Percentiles rank a stretch among this genome's conserved stretches.
Evolutionary conservation across 805 yeast genomes (phyloP).

Genomic region (Ogataea angusta): DNA sequence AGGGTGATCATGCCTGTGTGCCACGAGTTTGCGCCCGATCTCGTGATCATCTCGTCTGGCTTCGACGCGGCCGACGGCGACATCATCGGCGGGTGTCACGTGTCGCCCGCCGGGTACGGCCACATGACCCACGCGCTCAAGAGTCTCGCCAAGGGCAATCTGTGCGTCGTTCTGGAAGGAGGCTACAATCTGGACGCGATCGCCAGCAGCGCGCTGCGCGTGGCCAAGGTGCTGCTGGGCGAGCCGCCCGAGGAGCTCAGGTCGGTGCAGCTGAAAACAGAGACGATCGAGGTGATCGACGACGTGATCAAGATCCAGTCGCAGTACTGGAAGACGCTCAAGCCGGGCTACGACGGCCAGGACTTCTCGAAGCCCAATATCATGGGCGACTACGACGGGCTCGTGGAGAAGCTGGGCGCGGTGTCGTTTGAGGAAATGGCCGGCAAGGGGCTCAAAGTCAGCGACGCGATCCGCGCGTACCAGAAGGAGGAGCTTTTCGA

Average conservation of each 20-base stretch:
- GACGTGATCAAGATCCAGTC: constrained; percentile 80
- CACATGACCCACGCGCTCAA: constrained; percentile 93
- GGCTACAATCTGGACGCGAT: constrained; percentile 94
- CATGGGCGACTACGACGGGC: constrained; percentile 32
- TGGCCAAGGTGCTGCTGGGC: constrained; percentile 85
- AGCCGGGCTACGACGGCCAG: constrained; percentile 54
- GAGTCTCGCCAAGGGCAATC: constrained; percentile 80
- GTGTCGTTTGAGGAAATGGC: constrained; percentile 35
- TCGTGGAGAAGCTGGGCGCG: constrained; percentile 40
- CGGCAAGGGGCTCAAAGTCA: constrained; percentile 48
- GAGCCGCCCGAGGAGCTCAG: constrained; percentile 88
- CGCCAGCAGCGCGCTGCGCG: constrained; percentile 86
- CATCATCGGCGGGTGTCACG: constrained; percentile 93
- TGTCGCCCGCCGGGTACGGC: constrained; percentile 93
- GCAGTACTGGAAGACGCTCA: constrained; percentile 81
- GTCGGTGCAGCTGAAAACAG: constrained; percentile 63
- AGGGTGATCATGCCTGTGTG: constrained; percentile 85
- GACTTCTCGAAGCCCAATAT: constrained; percentile 30
- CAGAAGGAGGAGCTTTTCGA: constrained; percentile 59
- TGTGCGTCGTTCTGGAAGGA: constrained; percentile 91
- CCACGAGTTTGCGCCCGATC: constrained; percentile 86
- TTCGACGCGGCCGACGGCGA: constrained; percentile 99
- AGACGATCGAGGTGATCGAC: constrained; percentile 75
- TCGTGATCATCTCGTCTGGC: constrained; percentile 90
- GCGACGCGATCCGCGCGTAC: constrained; percentile 71